These are phyloP conservation scores for Sporodiniella umbellata DNA, from an alignment of 371 early-diverging fungal species.

Conservation along the genomic window DNA sequence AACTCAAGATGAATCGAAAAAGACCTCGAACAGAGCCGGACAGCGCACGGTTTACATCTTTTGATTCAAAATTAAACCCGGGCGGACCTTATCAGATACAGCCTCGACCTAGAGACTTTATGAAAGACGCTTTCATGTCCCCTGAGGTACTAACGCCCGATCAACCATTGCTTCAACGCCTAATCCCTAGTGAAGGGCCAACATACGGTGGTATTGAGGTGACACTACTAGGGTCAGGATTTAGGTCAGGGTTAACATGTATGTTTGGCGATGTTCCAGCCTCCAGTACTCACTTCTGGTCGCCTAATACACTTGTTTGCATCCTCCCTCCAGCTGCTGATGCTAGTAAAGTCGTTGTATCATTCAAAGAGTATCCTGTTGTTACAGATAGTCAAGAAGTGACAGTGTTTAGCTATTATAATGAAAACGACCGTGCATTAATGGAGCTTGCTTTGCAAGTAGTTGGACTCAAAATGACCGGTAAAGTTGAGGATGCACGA, in stretches of 20 bases:
- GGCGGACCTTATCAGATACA: conserved; percentile 16
- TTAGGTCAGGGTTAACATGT: conserved; percentile 66
- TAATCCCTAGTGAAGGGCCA: conserved; percentile 75
- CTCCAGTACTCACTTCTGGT: conserved; percentile 63
- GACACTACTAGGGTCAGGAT: conserved; percentile 73
- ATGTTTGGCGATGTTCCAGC: conserved; percentile 76
- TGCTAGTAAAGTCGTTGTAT: conserved; percentile 75
- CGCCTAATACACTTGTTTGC: conserved; percentile 72
- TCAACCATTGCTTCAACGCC: conserved; percentile 44
- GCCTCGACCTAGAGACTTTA: conserved; percentile 8
- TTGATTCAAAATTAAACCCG: neutral
- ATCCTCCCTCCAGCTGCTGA: conserved; percentile 69
- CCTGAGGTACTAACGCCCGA: neutral
- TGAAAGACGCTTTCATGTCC: neutral
- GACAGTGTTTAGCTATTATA: conserved; percentile 61
- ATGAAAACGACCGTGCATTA: conserved; percentile 75
- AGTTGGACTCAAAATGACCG: conserved; percentile 77
- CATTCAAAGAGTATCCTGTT: conserved; percentile 50
- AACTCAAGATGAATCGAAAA: conserved; percentile 54
- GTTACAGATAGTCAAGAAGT: conserved; percentile 49
- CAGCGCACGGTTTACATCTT: neutral
- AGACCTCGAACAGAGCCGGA: conserved; percentile 33
- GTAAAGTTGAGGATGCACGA: conserved; percentile 65
- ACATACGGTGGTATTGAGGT: conserved; percentile 77
- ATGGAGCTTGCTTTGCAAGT: conserved; percentile 83